Percentiles rank a stretch among this genome's conserved stretches.
Conservation (phyloP, 257 asterid species). For the Nicotiana undulata region DNA sequence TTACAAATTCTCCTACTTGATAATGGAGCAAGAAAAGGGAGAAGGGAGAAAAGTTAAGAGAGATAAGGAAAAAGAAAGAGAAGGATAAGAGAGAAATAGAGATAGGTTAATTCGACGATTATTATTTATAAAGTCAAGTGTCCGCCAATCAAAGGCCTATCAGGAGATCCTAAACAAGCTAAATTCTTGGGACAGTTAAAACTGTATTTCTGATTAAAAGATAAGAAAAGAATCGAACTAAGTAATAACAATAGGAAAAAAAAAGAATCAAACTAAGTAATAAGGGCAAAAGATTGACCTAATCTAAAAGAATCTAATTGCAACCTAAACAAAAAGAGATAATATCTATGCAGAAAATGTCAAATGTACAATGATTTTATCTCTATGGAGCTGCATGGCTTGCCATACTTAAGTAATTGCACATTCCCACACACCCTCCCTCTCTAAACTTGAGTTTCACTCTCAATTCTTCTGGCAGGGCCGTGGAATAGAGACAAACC, state of each 20-base stretch:
- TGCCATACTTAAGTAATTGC: not conserved
- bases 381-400: not conserved
- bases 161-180: not conserved
- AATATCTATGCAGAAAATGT: not conserved
- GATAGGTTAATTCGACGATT: not conserved
- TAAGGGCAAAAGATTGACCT: not conserved
- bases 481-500: conserved; percentile 96
- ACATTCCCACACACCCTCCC: not conserved
- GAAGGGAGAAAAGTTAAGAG: not conserved
- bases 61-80: not conserved
- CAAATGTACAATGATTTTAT: not conserved
- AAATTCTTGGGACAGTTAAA: not conserved
- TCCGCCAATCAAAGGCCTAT: not conserved
- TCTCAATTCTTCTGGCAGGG: conserved; percentile 41
- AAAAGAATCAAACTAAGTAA: too few relatives aligned
- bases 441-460: not conserved
- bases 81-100: not conserved
- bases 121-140: not conserved
- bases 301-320: not conserved
- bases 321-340: not conserved
- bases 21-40: not conserved
- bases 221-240: not conserved
- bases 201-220: not conserved
- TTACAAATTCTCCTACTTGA: not conserved
- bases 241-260: too few relatives aligned